Conservation (phyloP, 2,329 filamentous ascomycete species). For the Aspergillus jensenii region DNA sequence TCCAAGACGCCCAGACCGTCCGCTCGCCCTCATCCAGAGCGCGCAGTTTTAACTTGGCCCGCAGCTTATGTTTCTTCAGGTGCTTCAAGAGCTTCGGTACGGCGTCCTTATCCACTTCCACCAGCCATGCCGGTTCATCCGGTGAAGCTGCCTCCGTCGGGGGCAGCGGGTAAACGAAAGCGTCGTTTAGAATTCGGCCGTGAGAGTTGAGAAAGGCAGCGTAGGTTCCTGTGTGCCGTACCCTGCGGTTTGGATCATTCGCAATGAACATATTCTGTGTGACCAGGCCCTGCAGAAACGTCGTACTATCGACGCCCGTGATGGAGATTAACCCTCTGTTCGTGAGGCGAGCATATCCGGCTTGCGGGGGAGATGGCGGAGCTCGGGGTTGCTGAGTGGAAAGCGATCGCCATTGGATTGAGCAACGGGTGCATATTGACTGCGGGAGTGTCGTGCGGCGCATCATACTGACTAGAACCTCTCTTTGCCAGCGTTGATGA, state of each 20-base stretch:
- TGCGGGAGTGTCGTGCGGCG: slow-evolving; percentile 24
- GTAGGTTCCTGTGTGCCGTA: slow-evolving; percentile 62
- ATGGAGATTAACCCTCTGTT: slow-evolving; percentile 78
- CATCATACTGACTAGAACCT: slow-evolving; percentile 29
- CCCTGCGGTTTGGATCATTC: slow-evolving; percentile 38
- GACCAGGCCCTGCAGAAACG: slow-evolving; percentile 85
- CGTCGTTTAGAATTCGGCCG: slow-evolving; percentile 82
- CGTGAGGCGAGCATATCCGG: slow-evolving; percentile 57
- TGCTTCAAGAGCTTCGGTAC: slow-evolving; percentile 65
- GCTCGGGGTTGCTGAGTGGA: slow-evolving; percentile 23
- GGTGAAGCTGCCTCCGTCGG: slow-evolving; percentile 23
- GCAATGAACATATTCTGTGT: slow-evolving; percentile 66
- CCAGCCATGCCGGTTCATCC: slow-evolving; percentile 58
- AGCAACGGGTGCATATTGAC: slow-evolving; percentile 32
- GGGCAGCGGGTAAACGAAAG: slow-evolving; percentile 75
- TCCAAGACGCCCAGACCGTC: slow-evolving; percentile 74
- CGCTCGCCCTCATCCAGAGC: slow-evolving; percentile 65
- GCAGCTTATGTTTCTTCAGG: slow-evolving; percentile 80
- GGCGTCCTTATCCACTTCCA: slow-evolving; percentile 77
- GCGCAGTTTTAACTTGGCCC: slow-evolving; percentile 72
- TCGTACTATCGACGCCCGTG: slow-evolving; percentile 73
- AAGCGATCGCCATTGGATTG: slow-evolving; percentile 27
- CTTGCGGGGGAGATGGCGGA: slow-evolving; percentile 37
- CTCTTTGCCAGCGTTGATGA: not conserved
- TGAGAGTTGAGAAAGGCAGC: slow-evolving; percentile 81